A percentile compares a stretch with the other conserved stretches of the same genome.
These are phyloP conservation scores for Gossypium davidsonii DNA, from an alignment of 441 rosid species.

Conservation along the genomic window DNA sequence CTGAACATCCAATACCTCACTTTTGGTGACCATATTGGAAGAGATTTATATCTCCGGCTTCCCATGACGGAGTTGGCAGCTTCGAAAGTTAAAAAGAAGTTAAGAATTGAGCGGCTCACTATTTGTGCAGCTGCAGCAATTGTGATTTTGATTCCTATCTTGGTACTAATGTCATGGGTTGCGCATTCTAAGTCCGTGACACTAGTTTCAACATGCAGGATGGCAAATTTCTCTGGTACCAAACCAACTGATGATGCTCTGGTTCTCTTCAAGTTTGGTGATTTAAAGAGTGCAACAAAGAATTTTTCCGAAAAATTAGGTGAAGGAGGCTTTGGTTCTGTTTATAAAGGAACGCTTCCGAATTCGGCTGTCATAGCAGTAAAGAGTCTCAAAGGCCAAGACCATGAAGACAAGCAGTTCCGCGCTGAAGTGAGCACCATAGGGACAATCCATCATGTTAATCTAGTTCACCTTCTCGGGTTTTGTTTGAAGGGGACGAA, in stretches of 20 bases:
- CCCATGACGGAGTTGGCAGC: not conserved
- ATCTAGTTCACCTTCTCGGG: conserved; percentile 67
- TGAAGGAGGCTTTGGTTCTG: conserved; percentile 79
- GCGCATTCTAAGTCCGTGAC: too few relatives aligned
- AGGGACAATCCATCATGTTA: conserved; percentile 68
- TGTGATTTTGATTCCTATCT: not conserved
- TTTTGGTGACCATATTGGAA: conserved; percentile 24
- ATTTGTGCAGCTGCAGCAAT: conserved; percentile 6
- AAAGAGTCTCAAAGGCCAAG: conserved; percentile 56
- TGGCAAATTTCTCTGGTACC: conserved; percentile 16
- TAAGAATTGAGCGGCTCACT: conserved; percentile 2
- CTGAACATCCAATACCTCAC: conserved; percentile 34
- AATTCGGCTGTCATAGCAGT: conserved; percentile 56
- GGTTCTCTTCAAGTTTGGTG: conserved; percentile 47
- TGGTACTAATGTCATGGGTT: not conserved
- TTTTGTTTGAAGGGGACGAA: conserved; percentile 52
- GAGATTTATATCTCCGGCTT: conserved; percentile 21
- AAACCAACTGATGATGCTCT: conserved; percentile 45
- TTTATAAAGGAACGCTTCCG: conserved; percentile 51
- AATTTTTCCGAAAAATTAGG: conserved; percentile 64
- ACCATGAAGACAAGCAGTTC: conserved; percentile 76
- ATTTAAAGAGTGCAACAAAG: conserved; percentile 51
- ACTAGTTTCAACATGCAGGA: not conserved
- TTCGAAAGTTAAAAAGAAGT: not conserved
- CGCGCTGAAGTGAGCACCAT: conserved; percentile 64